Evolutionary conservation across 805 yeast species (phyloP).

Genomic region (Hanseniaspora thailandica): DNA sequence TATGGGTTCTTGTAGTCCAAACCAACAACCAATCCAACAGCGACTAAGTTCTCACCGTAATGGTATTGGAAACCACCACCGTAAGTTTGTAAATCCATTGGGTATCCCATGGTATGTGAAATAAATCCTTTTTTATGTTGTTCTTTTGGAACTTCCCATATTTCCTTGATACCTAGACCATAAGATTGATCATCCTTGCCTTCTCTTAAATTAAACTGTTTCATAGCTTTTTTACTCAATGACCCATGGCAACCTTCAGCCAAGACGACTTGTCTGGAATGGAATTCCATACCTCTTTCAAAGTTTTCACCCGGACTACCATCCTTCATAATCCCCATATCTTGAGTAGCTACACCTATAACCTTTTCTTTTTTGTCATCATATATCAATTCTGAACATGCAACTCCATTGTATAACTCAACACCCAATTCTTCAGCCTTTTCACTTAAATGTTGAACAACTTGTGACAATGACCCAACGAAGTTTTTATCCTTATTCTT

Average conservation of each 20-base stretch:
- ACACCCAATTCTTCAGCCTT: conserved; percentile 89
- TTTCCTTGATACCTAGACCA: conserved; percentile 92
- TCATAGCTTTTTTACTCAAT: conserved; percentile 62
- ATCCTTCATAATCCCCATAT: conserved; percentile 67
- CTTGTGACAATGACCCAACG: conserved; percentile 71
- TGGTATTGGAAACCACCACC: conserved; percentile 98
- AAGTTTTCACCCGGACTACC: conserved; percentile 74
- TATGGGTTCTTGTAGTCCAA: conserved; percentile 91
- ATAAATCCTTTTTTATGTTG: conserved; percentile 72
- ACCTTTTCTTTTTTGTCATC: conserved; percentile 40
- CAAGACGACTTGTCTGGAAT: conserved; percentile 73
- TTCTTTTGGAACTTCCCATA: conserved; percentile 85
- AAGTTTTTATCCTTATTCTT: conserved; percentile 67
- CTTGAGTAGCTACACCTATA: conserved; percentile 87
- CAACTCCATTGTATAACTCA: conserved; percentile 80
- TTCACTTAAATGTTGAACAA: conserved; percentile 71
- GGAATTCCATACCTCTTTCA: conserved; percentile 96
- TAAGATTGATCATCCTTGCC: conserved; percentile 71
- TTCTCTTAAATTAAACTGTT: conserved; percentile 54
- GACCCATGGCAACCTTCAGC: conserved; percentile 99
- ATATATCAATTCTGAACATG: conserved; percentile 70
- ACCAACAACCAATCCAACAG: conserved; percentile 91
- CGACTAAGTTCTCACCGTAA: conserved; percentile 83
- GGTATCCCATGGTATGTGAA: conserved; percentile 83
- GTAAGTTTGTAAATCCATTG: conserved; percentile 58